A percentile compares a stretch with the other conserved stretches of the same genome.
phyloP scores from a whole-genome alignment of 208 protist species.

The Novymonas esmeraldas region DNA sequence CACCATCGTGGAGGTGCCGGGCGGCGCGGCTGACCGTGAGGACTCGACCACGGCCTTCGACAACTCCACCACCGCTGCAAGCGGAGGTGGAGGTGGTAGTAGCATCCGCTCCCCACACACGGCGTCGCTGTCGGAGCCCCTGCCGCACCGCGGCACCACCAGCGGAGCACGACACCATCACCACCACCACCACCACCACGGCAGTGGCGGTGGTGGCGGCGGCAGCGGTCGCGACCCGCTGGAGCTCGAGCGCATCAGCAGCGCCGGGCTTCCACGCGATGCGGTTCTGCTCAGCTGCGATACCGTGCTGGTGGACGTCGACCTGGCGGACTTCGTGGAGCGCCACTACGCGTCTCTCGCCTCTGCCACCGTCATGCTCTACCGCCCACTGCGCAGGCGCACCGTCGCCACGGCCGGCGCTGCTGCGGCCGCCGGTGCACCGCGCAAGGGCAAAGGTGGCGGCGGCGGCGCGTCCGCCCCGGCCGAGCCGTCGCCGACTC shows the following conservation, averaged over 20 bases:
- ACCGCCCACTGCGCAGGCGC: conserved; percentile 48
- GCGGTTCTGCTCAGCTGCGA: conserved; percentile 82
- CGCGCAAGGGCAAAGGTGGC: conserved; percentile 14
- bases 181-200: conserved; percentile 10
- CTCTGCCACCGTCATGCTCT: conserved; percentile 70
- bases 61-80: too few species aligned
- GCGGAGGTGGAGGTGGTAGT: not conserved
- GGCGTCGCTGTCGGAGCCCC: not conserved
- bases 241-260: conserved; percentile 37
- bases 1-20: not conserved
- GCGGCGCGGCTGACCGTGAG: conserved; percentile 10
- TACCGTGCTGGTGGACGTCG: conserved; percentile 75
- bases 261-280: conserved; percentile 59
- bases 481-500: conserved; percentile 4
- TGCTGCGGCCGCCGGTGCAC: not conserved
- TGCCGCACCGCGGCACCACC: conserved; percentile 5
- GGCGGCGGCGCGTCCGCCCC: conserved; percentile 12
- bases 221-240: conserved; percentile 35
- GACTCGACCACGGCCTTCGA: conserved; percentile 7
- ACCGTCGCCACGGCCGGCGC: too few species aligned
- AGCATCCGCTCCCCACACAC: conserved; percentile 2
- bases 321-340: conserved; percentile 70
- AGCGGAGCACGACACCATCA: not conserved
- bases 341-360: conserved; percentile 77
- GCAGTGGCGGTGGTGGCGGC: not conserved